Evolutionary conservation across 176 grass and related monocot species (phyloP), one percentile per base, ranked within the genome.

Genomic region (Avena sativa): DNA sequence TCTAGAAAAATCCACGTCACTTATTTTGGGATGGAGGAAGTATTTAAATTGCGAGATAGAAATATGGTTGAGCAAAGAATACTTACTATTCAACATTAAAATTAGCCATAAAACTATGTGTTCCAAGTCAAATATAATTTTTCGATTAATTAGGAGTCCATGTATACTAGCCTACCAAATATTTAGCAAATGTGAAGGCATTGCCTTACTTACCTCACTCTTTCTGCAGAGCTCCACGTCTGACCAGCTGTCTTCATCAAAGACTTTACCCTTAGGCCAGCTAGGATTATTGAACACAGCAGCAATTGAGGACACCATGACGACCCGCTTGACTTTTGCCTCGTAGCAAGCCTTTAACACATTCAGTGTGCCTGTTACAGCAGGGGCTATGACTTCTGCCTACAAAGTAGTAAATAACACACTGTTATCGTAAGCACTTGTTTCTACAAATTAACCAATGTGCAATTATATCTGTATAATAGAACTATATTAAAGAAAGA

Each of bases 291-390:
- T 48, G 64, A 2, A 5, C 25, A 95, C 74, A 23, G 93, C 89
- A 52, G 16, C 49, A 58, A 9, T 2, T 79, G 93, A 93, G n/a
- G 95, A 97, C 26, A 93, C 95, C 48, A 95, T 76, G 61, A 97
- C 87, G 81, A 97, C 87, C 74, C 91, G 34, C 76, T 81, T 93
- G 81, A 97, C 87, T 85, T 97, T 95, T 44, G 93, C 85, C 71
- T 97, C 89, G 9, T 68, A 14, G 73, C 91, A 90, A 79, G 95
- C 95, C 72, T 92, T 97, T 16, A 97, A 40, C 30, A 97, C 93
- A 84, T 97, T 97, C 36, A 53, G 66, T 75, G 95, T 97, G 32
- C 95, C 95, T 61, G 82, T 87, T 56, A 97, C 89, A 79, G 93
- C 95, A 82, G 93, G 95, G 66, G 76, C 78, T 62, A 97, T 67